Evolutionary conservation across 2,329 filamentous ascomycete genomes (phyloP), one percentile per base, ranked within the genome.

Genomic region (Colletotrichum siamense): DNA sequence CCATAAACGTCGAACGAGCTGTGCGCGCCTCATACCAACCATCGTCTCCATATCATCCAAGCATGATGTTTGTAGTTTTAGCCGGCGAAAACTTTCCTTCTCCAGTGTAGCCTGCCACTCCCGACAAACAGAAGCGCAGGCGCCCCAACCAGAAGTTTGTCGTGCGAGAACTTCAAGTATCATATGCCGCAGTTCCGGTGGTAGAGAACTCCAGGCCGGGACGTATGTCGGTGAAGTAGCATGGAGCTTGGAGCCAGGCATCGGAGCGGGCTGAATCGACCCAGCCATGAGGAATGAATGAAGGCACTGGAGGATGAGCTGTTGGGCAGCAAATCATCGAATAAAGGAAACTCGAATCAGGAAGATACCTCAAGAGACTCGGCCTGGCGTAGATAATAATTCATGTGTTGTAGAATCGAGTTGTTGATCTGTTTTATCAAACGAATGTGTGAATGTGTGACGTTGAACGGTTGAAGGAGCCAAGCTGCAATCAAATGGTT

Each of bases 101-200:
- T 84, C 82, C 28, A 85, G 68, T 72, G 81, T 69, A 61, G 65
- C 9, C 73, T 83, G 82, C 83, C 82, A 86, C 81, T 85, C 83
- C 79, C 70, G 83, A 79, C 82, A 84, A 10, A 85, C 82, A 62
- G 82, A 81, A 26, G 83, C 82, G 69, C 80, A 77, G 67, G 80
- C 82, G 75, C 81, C 79, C 82, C 82, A 85, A 70, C 82, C 81
- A 39, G 76, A 77, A 76, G 3, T 15, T n/a, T 36, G 28, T 6
- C 28, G 28, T 8, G 49, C 30, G 18, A 30, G 13, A 16, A 13
- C 8, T 36, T 30, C 52, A 15, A 69, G n/a, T 10, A 59, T 30
- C 28, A 13, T 39, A 0, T 9, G 32, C 28, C 30, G 66, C 18
- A 69, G 30, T 39, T 69, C 66, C 9, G n/a, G 6, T 15, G 66